These are phyloP conservation scores for Canariomyces notabilis DNA, from an alignment of 2,329 filamentous ascomycete species.

Conservation along the genomic window DNA sequence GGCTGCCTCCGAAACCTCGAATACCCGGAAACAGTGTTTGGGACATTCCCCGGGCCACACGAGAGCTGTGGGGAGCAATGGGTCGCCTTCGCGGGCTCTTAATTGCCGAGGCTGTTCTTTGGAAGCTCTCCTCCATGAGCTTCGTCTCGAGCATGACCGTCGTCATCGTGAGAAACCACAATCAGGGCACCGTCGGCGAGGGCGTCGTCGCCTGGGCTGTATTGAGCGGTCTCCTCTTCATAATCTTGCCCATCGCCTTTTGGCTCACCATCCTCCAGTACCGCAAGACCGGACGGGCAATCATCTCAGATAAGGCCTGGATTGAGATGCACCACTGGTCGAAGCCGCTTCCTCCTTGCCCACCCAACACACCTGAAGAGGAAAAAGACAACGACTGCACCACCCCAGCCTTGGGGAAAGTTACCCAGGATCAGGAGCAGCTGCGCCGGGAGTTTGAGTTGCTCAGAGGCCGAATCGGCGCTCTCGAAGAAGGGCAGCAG, in stretches of 20 bases:
- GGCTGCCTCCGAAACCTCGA: slow-evolving; percentile 36
- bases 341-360: slow-evolving; percentile 23
- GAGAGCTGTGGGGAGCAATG: slow-evolving; percentile 11
- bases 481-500: slow-evolving; percentile 10
- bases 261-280: slow-evolving; percentile 6
- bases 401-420: slow-evolving; percentile 23
- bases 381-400: slow-evolving; percentile 5
- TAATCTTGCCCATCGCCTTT: slow-evolving; percentile 6
- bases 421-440: slow-evolving; percentile 21
- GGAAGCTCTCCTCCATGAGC: slow-evolving; percentile 11
- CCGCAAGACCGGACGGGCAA: slow-evolving; percentile 6
- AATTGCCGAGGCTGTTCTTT: slow-evolving; percentile 7
- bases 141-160: slow-evolving; percentile 16
- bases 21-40: slow-evolving; percentile 19
- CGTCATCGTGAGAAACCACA: slow-evolving; percentile 1
- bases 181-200: not conserved
- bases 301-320: slow-evolving; percentile 14
- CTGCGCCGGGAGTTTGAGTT: slow-evolving; percentile 26
- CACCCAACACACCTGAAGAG: slow-evolving; percentile 10
- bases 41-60: slow-evolving; percentile 2
- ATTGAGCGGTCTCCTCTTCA: slow-evolving; percentile 11
- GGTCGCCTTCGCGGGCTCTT: slow-evolving; percentile 10
- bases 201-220: slow-evolving; percentile 10
- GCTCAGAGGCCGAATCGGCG: slow-evolving; percentile 22
- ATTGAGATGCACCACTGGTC: slow-evolving; percentile 19